A percentile compares a stretch with the other conserved stretches of the same genome.
phyloP scores from a whole-genome alignment of 73 alveolate species.

The Paramecium sonneborni region DNA sequence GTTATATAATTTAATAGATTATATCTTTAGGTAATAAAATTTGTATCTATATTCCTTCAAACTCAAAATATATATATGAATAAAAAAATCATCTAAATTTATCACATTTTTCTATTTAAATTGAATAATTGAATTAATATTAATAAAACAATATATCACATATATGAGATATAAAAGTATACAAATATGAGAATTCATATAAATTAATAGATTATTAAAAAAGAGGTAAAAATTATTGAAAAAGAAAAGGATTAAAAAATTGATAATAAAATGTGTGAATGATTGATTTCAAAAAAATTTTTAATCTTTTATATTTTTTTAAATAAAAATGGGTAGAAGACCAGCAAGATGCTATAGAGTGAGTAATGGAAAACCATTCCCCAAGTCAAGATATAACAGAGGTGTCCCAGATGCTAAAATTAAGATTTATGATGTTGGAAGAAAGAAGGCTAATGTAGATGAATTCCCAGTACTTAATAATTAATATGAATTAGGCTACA shows the following conservation, averaged over 20 bases:
- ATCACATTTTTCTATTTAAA: not conserved
- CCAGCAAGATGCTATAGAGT: constrained; percentile 98
- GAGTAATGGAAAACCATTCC: constrained; percentile 97
- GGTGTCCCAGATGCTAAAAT: constrained; percentile 99
- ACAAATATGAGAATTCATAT: not conserved
- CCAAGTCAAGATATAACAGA: constrained; percentile 97
- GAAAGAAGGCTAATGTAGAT: constrained; percentile 86
- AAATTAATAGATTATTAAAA: not conserved
- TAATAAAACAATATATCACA: constrained; percentile 11
- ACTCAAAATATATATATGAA: not conserved
- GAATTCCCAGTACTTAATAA: constrained; percentile 86
- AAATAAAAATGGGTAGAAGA: constrained; percentile 86
- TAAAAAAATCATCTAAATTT: not conserved
- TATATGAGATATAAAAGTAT: not conserved
- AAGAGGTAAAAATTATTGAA: not conserved
- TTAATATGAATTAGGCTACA: constrained; percentile 48
- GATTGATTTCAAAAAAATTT: not conserved
- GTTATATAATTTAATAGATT: constrained; percentile 22
- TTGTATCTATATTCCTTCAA: not conserved
- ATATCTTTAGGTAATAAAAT: not conserved
- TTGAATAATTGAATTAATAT: not conserved
- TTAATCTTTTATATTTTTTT: constrained; percentile 49
- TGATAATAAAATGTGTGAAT: not conserved
- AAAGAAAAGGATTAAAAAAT: not conserved
- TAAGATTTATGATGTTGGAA: constrained; percentile 96